Conservation (phyloP, 371 early-diverging fungal genomes). For the Syncephalastrum sp. region DNA sequence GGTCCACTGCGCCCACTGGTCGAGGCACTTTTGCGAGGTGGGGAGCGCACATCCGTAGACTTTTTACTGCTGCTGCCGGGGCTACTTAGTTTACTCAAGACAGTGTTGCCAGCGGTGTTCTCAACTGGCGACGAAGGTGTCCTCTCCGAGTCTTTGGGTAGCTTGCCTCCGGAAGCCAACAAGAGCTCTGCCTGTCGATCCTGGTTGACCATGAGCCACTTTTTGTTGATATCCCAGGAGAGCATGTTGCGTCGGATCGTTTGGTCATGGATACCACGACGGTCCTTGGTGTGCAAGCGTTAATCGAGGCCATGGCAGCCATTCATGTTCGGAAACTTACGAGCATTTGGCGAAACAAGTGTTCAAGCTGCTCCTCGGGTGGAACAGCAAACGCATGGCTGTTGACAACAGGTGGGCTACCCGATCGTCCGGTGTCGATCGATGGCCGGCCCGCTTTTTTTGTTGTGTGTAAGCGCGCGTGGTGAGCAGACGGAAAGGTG, state of each 20-base stretch:
- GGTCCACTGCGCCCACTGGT: too few species aligned
- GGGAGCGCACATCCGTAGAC: too few species aligned
- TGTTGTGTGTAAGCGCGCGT: too few species aligned
- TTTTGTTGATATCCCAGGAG: conserved; percentile 34
- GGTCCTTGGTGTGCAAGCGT: conserved; percentile 8
- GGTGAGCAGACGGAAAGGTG: too few species aligned
- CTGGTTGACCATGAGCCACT: conserved; percentile 48
- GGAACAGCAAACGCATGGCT: conserved; percentile 21
- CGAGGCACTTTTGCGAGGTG: too few species aligned
- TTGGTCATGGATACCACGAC: conserved; percentile 38
- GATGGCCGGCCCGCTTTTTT: conserved; percentile 12
- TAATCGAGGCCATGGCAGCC: not conserved
- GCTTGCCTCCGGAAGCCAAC: conserved; percentile 12
- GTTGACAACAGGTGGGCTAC: conserved; percentile 4
- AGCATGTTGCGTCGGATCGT: conserved; percentile 25
- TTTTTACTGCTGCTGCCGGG: too few species aligned
- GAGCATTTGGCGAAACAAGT: conserved; percentile 49
- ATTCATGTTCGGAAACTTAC: conserved; percentile 16
- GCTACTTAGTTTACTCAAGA: too few species aligned
- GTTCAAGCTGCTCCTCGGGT: conserved; percentile 33
- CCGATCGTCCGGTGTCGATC: conserved; percentile 14
- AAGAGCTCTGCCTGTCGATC: conserved; percentile 39
- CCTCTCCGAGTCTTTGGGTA: conserved; percentile 1
- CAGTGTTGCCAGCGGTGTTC: too few species aligned
- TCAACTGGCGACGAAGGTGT: not conserved